Evolutionary conservation across 768 basidiomycete genomes (phyloP), one percentile per base, ranked within the genome.

Genomic region (Holtermannia corniformis): DNA sequence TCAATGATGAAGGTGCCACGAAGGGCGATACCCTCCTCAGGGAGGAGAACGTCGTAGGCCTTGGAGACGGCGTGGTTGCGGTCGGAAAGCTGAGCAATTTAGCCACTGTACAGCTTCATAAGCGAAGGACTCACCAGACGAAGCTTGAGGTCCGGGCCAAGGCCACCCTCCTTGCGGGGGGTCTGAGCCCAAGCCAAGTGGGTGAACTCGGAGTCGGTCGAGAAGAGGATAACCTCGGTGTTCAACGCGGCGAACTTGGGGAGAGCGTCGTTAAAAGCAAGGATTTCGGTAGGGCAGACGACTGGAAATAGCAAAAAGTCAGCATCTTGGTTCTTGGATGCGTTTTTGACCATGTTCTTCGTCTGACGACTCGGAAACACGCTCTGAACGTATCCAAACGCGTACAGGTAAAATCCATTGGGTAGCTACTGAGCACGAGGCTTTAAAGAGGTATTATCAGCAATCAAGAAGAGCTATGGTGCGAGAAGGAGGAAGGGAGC

Each of bases 351-450:
- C n/a, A n/a, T n/a, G n/a, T n/a, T n/a, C n/a, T n/a, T n/a, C n/a
- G n/a, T n/a, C n/a, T n/a, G n/a, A n/a, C n/a, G n/a, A n/a, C n/a
- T n/a, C n/a, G n/a, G n/a, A n/a, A n/a, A n/a, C n/a, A n/a, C n/a
- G n/a, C n/a, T n/a, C n/a, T n/a, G n/a, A n/a, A n/a, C n/a, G n/a
- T n/a, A n/a, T n/a, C n/a, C n/a, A n/a, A n/a, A n/a, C 4, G 48
- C 16, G 49, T n/a, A 57, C 46, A 59, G 41, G 37, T 53, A 47
- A 73, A 84, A 58, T 75, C 88, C 86, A 93, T 81, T 4, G 91
- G 91, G 75, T 95, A 95, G 77, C 93, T 92, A 73, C 93, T 79
- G 16, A 95, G 81, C 28, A 91, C 79, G n/a, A 92, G 83, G 89
- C 90, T 91, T n/a, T 53, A 16, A 50, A 27, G 23, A 26, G 45